These are phyloP conservation scores for Chloranthus sessilifolius DNA, from an alignment of 164 flowering plant genomes.

Conservation along the genomic window DNA sequence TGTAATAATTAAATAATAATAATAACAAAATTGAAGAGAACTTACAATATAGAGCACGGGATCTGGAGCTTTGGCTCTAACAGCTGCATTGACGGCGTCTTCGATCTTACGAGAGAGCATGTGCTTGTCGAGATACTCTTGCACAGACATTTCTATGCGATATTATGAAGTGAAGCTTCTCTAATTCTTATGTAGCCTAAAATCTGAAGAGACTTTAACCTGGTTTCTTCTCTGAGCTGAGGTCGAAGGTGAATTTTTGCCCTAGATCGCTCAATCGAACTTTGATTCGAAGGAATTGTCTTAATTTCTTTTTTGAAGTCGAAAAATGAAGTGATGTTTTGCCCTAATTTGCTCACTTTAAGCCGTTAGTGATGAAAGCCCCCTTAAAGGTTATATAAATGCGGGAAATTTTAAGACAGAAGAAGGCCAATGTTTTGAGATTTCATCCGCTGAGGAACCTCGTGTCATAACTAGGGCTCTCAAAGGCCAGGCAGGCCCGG, in stretches of 20 bases:
- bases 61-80: slow-evolving; percentile 86
- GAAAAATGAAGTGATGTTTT: too few species aligned
- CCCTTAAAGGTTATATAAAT: too few species aligned
- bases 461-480: too few species aligned
- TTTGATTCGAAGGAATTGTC: too few species aligned
- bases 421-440: too few species aligned
- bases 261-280: not conserved
- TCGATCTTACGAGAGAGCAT: slow-evolving; percentile 92
- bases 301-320: too few species aligned
- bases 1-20: not conserved
- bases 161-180: not conserved
- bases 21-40: not conserved
- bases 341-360: too few species aligned
- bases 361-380: too few species aligned
- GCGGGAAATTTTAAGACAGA: too few species aligned
- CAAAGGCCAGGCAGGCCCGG: too few species aligned
- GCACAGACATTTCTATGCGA: slow-evolving; percentile 98
- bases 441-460: too few species aligned
- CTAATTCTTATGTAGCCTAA: not conserved
- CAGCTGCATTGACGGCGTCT: slow-evolving; percentile 99
- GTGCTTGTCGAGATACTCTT: slow-evolving; percentile 93
- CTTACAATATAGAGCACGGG: slow-evolving; percentile 93
- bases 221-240: not conserved
- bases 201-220: not conserved
- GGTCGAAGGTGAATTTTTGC: not conserved